Conservation (phyloP, 2,329 filamentous ascomycete genomes). For the Paracamarosporium sp. region DNA sequence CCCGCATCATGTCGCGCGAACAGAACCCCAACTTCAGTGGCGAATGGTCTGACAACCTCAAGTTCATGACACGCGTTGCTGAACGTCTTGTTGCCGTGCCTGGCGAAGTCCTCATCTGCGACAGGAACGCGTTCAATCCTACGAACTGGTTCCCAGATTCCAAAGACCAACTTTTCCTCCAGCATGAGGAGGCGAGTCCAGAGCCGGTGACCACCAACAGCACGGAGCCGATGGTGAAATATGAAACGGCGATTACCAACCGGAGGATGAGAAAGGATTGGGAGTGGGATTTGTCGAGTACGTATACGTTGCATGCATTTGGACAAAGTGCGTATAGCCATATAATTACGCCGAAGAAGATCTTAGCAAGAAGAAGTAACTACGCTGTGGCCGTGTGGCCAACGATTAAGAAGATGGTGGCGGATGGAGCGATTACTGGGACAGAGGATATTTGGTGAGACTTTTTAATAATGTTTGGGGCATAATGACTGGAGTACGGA, state of each 20-base stretch:
- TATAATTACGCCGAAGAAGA: conserved; percentile 18
- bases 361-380: conserved; percentile 22
- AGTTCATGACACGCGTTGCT: conserved; percentile 18
- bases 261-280: conserved; percentile 15
- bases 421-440: conserved; percentile 16
- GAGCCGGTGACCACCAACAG: conserved; percentile 2
- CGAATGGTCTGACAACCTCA: conserved; percentile 19
- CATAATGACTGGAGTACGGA: too few species aligned
- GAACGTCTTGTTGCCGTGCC: conserved; percentile 16
- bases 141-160: conserved; percentile 20
- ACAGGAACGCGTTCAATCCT: conserved; percentile 22
- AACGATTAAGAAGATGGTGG: conserved; percentile 22
- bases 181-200: conserved; percentile 10
- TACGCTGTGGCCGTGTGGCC: conserved; percentile 23
- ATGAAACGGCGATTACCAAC: conserved; percentile 16
- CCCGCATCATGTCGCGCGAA: conserved; percentile 22
- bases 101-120: conserved; percentile 23
- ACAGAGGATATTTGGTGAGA: conserved; percentile 12
- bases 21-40: conserved; percentile 24
- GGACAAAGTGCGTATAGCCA: conserved; percentile 4
- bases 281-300: conserved; percentile 23
- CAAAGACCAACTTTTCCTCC: conserved; percentile 14
- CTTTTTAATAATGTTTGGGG: too few species aligned
- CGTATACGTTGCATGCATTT: conserved; percentile 28
- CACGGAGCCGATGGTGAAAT: conserved; percentile 15